Evolutionary conservation across 2,329 filamentous ascomycete genomes (phyloP).

Genomic region (Pseudomassariella vexata): DNA sequence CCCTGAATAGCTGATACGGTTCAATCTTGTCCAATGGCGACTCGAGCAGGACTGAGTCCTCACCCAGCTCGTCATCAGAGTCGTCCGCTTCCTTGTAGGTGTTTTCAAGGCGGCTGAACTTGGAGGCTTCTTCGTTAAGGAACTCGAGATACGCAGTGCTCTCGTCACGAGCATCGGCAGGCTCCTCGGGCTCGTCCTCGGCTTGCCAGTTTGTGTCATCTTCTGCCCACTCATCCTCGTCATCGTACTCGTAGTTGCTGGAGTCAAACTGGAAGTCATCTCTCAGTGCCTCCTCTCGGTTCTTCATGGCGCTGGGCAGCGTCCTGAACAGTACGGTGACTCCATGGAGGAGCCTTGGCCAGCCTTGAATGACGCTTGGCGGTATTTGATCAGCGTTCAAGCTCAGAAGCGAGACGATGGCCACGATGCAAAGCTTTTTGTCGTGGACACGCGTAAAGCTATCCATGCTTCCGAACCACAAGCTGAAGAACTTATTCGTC

Average conservation of each 20-base stretch:
- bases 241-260: conserved; percentile 54
- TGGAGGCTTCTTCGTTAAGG: conserved; percentile 87
- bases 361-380: conserved; percentile 87
- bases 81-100: conserved; percentile 44
- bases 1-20: conserved; percentile 85
- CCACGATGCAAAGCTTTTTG: conserved; percentile 96
- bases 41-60: conserved; percentile 88
- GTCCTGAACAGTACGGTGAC: conserved; percentile 90
- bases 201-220: conserved; percentile 77
- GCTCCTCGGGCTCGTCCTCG: conserved; percentile 61
- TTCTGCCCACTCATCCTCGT: conserved; percentile 77
- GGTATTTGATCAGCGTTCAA: conserved; percentile 78
- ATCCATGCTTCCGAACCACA: conserved; percentile 97
- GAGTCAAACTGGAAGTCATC: conserved; percentile 75
- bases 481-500: conserved; percentile 98
- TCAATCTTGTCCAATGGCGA: conserved; percentile 94
- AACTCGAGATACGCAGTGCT: conserved; percentile 94
- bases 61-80: conserved; percentile 82
- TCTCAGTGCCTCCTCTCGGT: conserved; percentile 85
- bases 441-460: conserved; percentile 92
- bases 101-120: conserved; percentile 63
- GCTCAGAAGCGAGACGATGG: conserved; percentile 79
- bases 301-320: conserved; percentile 79
- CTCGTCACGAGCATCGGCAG: conserved; percentile 73
- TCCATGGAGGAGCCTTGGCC: conserved; percentile 83